Base-by-base conservation (phyloP, 139 green algal species). In the Zygnema circumcarinatum region DNA sequence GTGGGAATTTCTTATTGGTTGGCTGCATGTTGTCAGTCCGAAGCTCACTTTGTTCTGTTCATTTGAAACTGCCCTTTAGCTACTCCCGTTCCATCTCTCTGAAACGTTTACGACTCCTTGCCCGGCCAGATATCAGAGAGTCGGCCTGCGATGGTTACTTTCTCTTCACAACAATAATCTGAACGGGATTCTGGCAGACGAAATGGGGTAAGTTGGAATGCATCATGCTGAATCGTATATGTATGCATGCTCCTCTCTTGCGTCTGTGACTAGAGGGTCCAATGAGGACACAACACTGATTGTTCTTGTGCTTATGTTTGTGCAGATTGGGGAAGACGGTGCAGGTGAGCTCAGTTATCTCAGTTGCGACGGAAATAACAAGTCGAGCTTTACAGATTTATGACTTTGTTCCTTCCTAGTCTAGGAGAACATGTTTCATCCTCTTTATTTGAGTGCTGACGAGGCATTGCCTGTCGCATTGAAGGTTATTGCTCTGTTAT, bases 131-230 rank as follows among this genome's bases (percentile, higher is more conserved):
- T 96, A 97, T 85, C 95, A 97, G 88, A 90, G 95, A 92, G 90
- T 94, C 32, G 94, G 95, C 47, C 90, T 96, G 53, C 76, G 84
- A 1, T 95, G 93, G 93, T 38, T 95, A 75, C 80, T 94, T 21
- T 79, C 76, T 16, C 87, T 95, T 38, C 79, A 94, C 47, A 76
- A 93, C 62, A 90, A 93, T 56, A 67, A 68, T 16, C 68, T 95
- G 29, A 94, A 95, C 56, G 93, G 93, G 56, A 95, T 95, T 83
- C 88, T 95, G 62, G 93, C 91, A 38, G 93, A 95, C 87, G 93
- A 95, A 84, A 95, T 95, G 93, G 91, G 91, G 2, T 80, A 16
- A 62, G 47, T 62, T 62, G 47, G 16, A 25, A 62, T 16, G n/a
- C n/a, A n/a, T n/a, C n/a, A n/a, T n/a, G 87, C 2, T 89, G 88